phyloP scores from a whole-genome alignment of 148 eudicot genomes.

The Amaranthus hypochondriacus region DNA sequence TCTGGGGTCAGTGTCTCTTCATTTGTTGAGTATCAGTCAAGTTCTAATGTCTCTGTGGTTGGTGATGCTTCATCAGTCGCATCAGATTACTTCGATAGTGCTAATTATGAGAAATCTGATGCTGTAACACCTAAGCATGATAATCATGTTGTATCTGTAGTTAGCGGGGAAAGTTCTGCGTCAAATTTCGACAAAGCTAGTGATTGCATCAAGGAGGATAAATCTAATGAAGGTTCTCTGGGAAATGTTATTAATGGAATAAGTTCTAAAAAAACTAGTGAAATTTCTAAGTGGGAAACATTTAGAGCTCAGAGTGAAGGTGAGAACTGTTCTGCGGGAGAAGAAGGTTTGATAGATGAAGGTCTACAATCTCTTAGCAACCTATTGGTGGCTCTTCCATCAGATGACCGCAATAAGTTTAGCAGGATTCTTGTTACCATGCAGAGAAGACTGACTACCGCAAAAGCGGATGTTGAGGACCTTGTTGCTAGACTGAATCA shows the following conservation, averaged over 20 bases:
- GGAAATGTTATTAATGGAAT: constrained; percentile 48
- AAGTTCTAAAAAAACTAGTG: constrained; percentile 39
- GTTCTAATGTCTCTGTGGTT: constrained; percentile 36
- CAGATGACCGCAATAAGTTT: constrained; percentile 63
- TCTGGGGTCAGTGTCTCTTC: constrained; percentile 30
- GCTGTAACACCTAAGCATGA: constrained; percentile 50
- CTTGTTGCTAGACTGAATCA: constrained; percentile 80
- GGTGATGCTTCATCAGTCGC: constrained; percentile 48
- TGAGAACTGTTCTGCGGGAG: constrained; percentile 34
- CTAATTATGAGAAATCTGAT: constrained; percentile 50
- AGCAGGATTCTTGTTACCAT: constrained; percentile 61
- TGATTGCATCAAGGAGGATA: constrained; percentile 19
- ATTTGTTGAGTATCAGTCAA: constrained; percentile 33
- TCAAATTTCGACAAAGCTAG: constrained; percentile 22
- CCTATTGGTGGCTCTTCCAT: constrained; percentile 56
- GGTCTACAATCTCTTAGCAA: constrained; percentile 46
- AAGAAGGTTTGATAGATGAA: constrained; percentile 32
- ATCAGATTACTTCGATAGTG: constrained; percentile 57
- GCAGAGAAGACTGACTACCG: constrained; percentile 62
- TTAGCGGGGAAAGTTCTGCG: constrained; percentile 36
- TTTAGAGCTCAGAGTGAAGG: constrained; percentile 32
- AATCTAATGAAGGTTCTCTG: constrained; percentile 23
- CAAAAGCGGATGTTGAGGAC: constrained; percentile 93
- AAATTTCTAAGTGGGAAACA: constrained; percentile 35
- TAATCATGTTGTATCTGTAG: constrained; percentile 31